Conservation (phyloP, 495 filamentous ascomycete genomes). For the Tuber indicum region DNA sequence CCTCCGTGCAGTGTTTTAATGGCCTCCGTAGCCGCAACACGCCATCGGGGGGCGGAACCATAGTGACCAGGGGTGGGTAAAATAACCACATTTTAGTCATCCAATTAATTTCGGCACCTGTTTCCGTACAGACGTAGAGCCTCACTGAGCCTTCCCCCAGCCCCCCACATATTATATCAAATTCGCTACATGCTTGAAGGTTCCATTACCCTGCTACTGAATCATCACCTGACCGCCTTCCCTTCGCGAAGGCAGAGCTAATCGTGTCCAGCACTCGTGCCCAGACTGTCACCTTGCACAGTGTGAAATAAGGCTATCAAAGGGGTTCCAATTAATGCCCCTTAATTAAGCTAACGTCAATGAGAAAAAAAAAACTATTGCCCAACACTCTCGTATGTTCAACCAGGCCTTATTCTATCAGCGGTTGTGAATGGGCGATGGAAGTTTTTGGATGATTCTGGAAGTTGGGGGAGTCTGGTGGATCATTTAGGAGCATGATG, state of each 20-base stretch:
- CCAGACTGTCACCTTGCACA: background rate
- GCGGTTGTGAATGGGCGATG: too few species aligned
- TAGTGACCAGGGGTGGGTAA: background rate
- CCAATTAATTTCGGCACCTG: background rate
- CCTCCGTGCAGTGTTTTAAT: background rate
- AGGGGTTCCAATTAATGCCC: background rate
- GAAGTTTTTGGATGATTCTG: too few species aligned
- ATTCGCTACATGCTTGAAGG: background rate
- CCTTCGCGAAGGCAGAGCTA: background rate
- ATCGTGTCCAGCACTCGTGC: background rate
- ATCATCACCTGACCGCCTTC: background rate
- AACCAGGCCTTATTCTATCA: conserved; percentile 48
- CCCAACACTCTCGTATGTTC: conserved; percentile 21
- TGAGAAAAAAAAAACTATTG: background rate
- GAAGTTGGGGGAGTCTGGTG: too few species aligned
- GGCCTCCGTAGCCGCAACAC: background rate
- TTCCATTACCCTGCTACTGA: background rate
- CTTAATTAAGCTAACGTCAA: background rate
- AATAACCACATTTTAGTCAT: background rate
- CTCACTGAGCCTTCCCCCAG: background rate
- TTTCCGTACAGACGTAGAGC: background rate
- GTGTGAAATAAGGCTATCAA: background rate
- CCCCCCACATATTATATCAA: background rate
- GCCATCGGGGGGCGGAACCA: background rate
- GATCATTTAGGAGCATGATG: too few species aligned